Evolutionary conservation across 768 basidiomycete genomes (phyloP).

Genomic region (Amanita muscaria): DNA sequence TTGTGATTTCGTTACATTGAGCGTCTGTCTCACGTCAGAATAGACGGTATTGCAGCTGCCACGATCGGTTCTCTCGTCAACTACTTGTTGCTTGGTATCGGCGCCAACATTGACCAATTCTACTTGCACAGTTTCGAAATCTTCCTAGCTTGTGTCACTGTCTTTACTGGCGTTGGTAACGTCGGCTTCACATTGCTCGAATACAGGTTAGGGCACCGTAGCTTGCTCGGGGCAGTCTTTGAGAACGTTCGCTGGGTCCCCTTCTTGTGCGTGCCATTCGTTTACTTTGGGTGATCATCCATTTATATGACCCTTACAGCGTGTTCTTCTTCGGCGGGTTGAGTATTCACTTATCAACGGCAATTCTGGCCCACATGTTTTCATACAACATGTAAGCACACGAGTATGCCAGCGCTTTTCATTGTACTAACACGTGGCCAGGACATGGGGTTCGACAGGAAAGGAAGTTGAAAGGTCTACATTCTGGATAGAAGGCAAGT

Average conservation of each 20-base stretch:
- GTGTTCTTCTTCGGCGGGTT: constrained; percentile 73
- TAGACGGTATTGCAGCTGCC: constrained; percentile 61
- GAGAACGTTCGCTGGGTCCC: constrained; percentile 61
- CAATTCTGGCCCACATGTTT: constrained; percentile 60
- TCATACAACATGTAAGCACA: constrained; percentile 46
- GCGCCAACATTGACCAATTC: constrained; percentile 57
- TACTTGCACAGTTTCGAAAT: constrained; percentile 80
- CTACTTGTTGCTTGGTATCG: constrained; percentile 68
- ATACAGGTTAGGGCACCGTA: constrained; percentile 62
- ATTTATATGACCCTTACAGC: constrained; percentile 24
- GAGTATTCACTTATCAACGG: constrained; percentile 61
- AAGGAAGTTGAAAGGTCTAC: constrained; percentile 85
- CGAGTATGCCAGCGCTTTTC: background rate
- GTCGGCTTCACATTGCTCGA: constrained; percentile 66
- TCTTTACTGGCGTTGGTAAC: constrained; percentile 74
- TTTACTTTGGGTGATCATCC: background rate
- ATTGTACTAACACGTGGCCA: constrained; percentile 14
- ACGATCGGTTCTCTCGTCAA: constrained; percentile 60
- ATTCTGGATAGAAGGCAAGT: constrained; percentile 70
- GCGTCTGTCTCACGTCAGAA: constrained; percentile 7
- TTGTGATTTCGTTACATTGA: constrained; percentile 8
- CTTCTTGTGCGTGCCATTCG: constrained; percentile 50
- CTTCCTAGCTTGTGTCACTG: constrained; percentile 64
- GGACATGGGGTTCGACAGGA: constrained; percentile 49
- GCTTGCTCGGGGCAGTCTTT: constrained; percentile 35